Percentiles rank a stretch among this genome's conserved stretches.
Conservation (phyloP, 257 asterid species). For the Forsythia viridissima region DNA sequence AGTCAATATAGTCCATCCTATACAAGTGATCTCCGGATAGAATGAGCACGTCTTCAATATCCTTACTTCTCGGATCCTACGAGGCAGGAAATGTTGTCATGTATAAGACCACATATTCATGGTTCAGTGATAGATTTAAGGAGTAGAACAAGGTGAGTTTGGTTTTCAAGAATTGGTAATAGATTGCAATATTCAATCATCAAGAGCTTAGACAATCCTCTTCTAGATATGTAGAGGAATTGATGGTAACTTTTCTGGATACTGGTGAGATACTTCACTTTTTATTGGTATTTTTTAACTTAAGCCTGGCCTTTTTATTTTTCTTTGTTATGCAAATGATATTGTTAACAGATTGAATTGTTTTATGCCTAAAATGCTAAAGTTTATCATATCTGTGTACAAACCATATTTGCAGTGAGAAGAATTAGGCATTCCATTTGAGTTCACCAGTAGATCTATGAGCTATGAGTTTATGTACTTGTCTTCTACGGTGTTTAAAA, state of each 20-base stretch:
- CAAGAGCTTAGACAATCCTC: background rate
- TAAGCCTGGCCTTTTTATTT: background rate
- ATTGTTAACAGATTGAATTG: background rate
- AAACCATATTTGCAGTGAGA: background rate
- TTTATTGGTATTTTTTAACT: background rate
- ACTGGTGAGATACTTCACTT: background rate
- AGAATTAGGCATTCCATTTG: background rate
- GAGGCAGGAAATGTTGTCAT: constrained; percentile 2
- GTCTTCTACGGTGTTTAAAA: background rate
- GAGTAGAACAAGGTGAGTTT: background rate
- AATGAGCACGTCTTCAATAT: constrained; percentile 92
- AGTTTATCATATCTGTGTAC: background rate
- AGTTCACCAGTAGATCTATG: background rate
- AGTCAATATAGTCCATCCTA: constrained; percentile 96
- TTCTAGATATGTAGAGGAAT: background rate
- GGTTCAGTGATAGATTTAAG: background rate
- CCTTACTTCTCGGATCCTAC: constrained; percentile 92
- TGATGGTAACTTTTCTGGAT: background rate
- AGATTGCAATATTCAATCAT: background rate
- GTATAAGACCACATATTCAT: background rate
- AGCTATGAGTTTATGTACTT: background rate
- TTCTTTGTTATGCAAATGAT: background rate
- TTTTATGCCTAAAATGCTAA: background rate
- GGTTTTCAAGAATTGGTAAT: background rate
- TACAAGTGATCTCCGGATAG: constrained; percentile 97